Conservation (phyloP, 345 rosid species). For the Brassica nigra region DNA sequence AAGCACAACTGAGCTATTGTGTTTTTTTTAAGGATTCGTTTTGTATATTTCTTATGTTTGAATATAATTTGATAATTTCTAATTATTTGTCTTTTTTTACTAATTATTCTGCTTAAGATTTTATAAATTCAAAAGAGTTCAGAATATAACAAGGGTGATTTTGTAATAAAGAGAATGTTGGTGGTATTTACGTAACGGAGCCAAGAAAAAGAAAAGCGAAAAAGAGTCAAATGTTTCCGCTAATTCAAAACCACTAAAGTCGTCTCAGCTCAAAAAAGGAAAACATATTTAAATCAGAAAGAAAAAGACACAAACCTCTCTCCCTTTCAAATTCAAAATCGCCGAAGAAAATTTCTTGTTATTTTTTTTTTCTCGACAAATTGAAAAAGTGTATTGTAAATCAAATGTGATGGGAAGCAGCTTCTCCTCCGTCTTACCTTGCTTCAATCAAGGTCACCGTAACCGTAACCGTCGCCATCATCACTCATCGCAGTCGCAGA, state of each 20-base stretch:
- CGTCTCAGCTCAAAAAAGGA: slow-evolving; percentile 44
- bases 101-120: neutral
- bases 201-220: neutral
- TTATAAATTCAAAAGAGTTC: neutral
- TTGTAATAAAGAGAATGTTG: slow-evolving; percentile 23
- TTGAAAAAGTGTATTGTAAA: slow-evolving; percentile 32
- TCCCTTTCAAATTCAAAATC: slow-evolving; percentile 26
- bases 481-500: slow-evolving; percentile 18
- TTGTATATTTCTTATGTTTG: no score
- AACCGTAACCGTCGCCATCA: slow-evolving; percentile 17
- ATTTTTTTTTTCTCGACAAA: slow-evolving; percentile 35
- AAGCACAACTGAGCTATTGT: neutral
- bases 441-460: slow-evolving; percentile 65
- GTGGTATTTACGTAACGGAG: slow-evolving; percentile 7
- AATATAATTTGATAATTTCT: no score
- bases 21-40: no score
- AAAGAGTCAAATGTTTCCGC: slow-evolving; percentile 34
- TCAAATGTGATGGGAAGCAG: slow-evolving; percentile 99
- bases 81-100: neutral
- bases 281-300: slow-evolving; percentile 44
- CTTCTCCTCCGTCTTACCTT: slow-evolving; percentile 71
- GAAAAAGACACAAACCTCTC: slow-evolving; percentile 31
- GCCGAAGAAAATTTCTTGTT: slow-evolving; percentile 19
- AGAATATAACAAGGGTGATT: slow-evolving; percentile 25
- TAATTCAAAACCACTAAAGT: slow-evolving; percentile 45